Evolutionary conservation across 768 basidiomycete species (phyloP), one percentile per base, ranked within the genome.

Genomic region (Lentinus brumalis): DNA sequence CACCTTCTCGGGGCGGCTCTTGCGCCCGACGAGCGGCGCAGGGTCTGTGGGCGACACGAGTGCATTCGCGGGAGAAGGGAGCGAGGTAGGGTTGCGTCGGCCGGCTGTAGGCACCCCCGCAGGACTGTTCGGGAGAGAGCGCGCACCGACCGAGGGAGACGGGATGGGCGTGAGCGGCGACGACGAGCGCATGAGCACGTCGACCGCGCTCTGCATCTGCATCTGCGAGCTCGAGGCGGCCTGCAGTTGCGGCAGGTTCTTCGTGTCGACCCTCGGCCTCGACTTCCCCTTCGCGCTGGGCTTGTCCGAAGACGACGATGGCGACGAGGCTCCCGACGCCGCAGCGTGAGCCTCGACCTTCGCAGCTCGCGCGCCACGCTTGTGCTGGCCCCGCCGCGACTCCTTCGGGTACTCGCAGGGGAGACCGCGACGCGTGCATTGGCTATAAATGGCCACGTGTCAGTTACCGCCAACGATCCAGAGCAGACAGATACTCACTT

Each of bases 381-480:
- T 75, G 69, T 81, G 80, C 61, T 81, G 79, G 3, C 81, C 81
- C 35, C 81, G 75, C 50, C 77, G 77, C 11, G 78, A 81, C 59
- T 81, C 79, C 52, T 79, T 80, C n/a, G 81, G 81, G 66, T 81
- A 81, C 53, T 74, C 76, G 66, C 81, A 82, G 46, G 73, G 70
- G 55, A 80, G 77, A 35, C 74, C 76, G 59, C 81, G 78, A 61
- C 80, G 79, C 50, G 77, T 71, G 61, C 81, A 82, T 69, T 81
- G 81, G 62, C 81, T 82, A 5, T 1, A 29, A 26, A 26, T 0
- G 12, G n/a, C n/a, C n/a, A n/a, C n/a, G n/a, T n/a, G 21, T 12
- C 21, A 49, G 14, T 1, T 26, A 49, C 15, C 42, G 18, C 26
- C 46, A 26, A 49, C 14, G 29, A 12, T 14, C 21, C 21, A 12